Conservation (phyloP, 1,284 basidiomycete genomes). For the Moniliophthora roreri region DNA sequence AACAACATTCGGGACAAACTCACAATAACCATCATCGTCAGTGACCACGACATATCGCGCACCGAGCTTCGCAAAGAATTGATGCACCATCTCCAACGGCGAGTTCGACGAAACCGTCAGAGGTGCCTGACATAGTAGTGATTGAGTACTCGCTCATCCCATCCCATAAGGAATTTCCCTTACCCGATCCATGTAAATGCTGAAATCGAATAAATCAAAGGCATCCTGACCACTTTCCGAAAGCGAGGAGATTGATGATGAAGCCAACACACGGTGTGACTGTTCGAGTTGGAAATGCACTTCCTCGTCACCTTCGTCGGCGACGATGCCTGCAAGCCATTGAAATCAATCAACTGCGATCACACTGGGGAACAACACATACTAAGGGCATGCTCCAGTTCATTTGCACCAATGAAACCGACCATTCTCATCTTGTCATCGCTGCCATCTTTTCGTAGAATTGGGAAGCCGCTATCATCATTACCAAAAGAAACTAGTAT, state of each 20-base stretch:
- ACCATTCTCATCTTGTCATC: constrained; percentile 65
- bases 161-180: constrained; percentile 20
- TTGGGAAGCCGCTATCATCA: constrained; percentile 89
- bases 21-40: constrained; percentile 82
- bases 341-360: constrained; percentile 17
- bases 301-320: constrained; percentile 67
- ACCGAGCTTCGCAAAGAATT: constrained; percentile 90
- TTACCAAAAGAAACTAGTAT: constrained; percentile 57
- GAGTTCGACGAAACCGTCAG: constrained; percentile 81
- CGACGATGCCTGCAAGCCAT: constrained; percentile 59
- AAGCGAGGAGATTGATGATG: constrained; percentile 64
- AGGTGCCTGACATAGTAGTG: constrained; percentile 65
- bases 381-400: constrained; percentile 94
- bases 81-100: constrained; percentile 87
- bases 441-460: constrained; percentile 52
- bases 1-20: constrained; percentile 29
- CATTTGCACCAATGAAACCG: constrained; percentile 92
- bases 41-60: constrained; percentile 87
- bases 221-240: constrained; percentile 36
- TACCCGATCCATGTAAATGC: constrained; percentile 88
- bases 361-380: constrained; percentile 27
- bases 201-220: constrained; percentile 79
- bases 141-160: constrained; percentile 1
- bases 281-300: constrained; percentile 63
- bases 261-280: constrained; percentile 39